Base-by-base conservation (phyloP, 768 basidiomycete species). In the Coprinellus aureogranulatus region DNA sequence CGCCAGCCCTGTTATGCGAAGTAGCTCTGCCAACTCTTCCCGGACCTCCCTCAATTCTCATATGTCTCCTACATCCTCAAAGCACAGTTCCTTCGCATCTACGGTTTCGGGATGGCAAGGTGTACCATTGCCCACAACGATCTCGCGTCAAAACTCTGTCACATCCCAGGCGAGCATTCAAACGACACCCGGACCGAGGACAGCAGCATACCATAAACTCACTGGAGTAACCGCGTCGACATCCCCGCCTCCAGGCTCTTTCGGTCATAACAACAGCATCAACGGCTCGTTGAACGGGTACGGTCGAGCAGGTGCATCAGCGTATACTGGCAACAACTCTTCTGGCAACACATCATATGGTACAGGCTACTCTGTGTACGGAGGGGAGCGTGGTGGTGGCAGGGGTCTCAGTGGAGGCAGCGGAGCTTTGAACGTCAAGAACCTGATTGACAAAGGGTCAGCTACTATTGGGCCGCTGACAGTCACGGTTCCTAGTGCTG, bases 1-100 rank as follows among this genome's bases (percentile, higher is more conserved):
- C 8, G 53, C 11, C 18, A 26, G n/a, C 20, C 34, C 50, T 2
- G 50, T 27, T 40, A 52, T 54, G 10, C 55, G 54, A 45, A 57
- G 50, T 31, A 41, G 45, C 22, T 42, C 45, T 26, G 48, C 60
- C 20, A 49, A 55, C 52, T 56, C 50, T 30, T 31, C 28, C 22
- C 30, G 50, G 10, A 52, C 50, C 14, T 52, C 50, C 16, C 31
- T 52, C 18, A 6, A 31, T 8, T 52, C 50, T 34, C 14, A 34
- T 14, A 34, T 34, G 34, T 34, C 34, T 34, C 34, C 34, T 6
- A 6, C 34, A 6, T 34, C 34, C 2, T 52, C 50, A 20, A 52
- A 52, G n/a, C 50, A 37, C 34, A 52, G 50, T n/a, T 52, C 50
- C 20, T n/a, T 22, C 31, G 50, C 50, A 30, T 52, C 50, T 11